Evolutionary conservation across 2,329 filamentous ascomycete species (phyloP), one percentile per base, ranked within the genome.

Genomic region (Pseudogymnoascus sp.): DNA sequence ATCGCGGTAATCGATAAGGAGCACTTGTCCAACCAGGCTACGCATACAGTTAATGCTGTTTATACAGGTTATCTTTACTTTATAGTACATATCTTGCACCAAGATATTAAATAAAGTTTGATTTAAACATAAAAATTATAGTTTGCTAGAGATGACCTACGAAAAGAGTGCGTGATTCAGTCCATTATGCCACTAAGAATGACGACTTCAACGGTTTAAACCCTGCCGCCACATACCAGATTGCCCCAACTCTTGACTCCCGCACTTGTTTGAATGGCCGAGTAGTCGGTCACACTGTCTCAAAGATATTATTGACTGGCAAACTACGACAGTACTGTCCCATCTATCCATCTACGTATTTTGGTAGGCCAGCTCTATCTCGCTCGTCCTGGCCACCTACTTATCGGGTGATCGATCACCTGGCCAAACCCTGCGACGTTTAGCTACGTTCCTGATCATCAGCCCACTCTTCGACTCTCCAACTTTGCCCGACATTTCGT

Each of bases 351-450:
- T 55, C 26, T 55, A 21, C 10, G 16, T 55, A 55, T 55, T 33
- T 14, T 33, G n/a, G 49, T 55, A 33, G 26, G 4, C 23, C 49
- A 5, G 49, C 14, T n/a, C 45, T 31, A 29, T 29, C 26, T 6
- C 7, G 4, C 49, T 33, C n/a, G 29, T 33, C n/a, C 49, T 19
- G 31, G 26, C 29, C 16, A 31, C 10, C 49, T 33, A 33, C 45
- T n/a, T 33, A 55, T 55, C 29, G 49, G 49, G n/a, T 33, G 49
- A 33, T 55, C 16, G 49, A 55, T 55, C 49, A 55, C 29, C 49
- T 55, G 49, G n/a, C 49, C 49, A 19, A 33, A 33, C 49, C 49
- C 49, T 55, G 49, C 49, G 29, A 21, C 6, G 14, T 12, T 55
- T 33, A 21, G 29, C n/a, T 33, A 8, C 29, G 2, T 19, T 21